Evolutionary conservation across 2,329 filamentous ascomycete genomes (phyloP), one percentile per base, ranked within the genome.

Genomic region (Septoria linicola): DNA sequence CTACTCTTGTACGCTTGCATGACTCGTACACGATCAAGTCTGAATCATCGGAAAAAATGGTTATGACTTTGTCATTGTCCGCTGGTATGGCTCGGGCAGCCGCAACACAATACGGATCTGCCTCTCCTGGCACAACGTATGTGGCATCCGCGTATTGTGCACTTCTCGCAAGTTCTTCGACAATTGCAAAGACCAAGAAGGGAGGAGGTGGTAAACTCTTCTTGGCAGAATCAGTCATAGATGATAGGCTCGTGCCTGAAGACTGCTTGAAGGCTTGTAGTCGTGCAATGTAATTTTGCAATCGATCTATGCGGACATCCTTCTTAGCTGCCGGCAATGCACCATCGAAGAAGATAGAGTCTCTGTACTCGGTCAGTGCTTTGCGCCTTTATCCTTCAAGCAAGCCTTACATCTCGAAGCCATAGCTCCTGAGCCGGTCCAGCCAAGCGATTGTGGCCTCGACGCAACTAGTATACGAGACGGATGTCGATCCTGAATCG

Each of bases 321-420:
- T 78, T 76, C 66, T 96, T 96, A 3, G 75, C 69, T 0, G 67
- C 52, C 0, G 92, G 92, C 1, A 97, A 76, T 49, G 82, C 84
- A 11, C 90, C 90, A 68, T 97, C 92, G 62, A 97, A 96, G 66
- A 86, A 90, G 46, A 96, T 87, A 40, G 78, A 81, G 51, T 80
- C 72, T 59, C 84, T 88, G n/a, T 10, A 10, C 2, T 14, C 7
- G 2, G 10, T 45, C 3, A 23, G 37, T 40, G 35, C 23, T 25
- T 48, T 36, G 21, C 21, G 13, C 11, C 43, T 45, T 14, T 21
- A 17, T 50, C 17, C 46, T 8, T 41, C 25, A 8, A 43, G 27
- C 55, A 20, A 58, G 4, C 68, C 72, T 70, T 75, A 92, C 88
- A 93, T 77, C 39, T 71, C 71, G 42, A 87, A 77, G 46, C 79